Evolutionary conservation across 2,329 filamentous ascomycete species (phyloP), one percentile per base, ranked within the genome.

Genomic region (Neophaeococcomyces mojaviensis): DNA sequence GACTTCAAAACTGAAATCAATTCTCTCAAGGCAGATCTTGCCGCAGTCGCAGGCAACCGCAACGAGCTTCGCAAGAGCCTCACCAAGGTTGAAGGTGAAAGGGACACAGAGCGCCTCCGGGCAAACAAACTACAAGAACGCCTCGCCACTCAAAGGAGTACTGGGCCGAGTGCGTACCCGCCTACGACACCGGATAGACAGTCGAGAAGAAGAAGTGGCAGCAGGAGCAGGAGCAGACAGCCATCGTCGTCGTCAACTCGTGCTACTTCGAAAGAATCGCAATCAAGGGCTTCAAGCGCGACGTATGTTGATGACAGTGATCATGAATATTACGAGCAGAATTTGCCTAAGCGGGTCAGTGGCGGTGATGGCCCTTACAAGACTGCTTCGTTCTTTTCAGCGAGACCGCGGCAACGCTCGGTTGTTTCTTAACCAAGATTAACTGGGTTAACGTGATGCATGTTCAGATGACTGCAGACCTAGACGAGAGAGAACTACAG

Each of bases 271-370:
- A 35, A 19, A 20, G 32, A 44, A 9, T 28, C 24, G 15, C 30
- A 19, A 16, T 44, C 41, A 2, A 15, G 41, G 30, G 20, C 31
- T 15, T 44, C 41, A n/a, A 44, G 41, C 33, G 35, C 41, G 18
- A 44, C 41, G 4, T 36, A 16, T 37, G 41, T 44, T 4, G 41
- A 37, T 24, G 41, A 34, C 18, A 44, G 41, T 18, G 41, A 44
- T 31, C 32, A 32, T 19, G 41, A 44, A 16, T 34, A 44, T 15
- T 44, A 44, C 18, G 33, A 34, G 4, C 15, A n/a, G 12, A 35
- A 32, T 9, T n/a, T 32, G 22, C 30, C 41, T 16, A 34, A n/a
- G 6, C 20, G 41, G 18, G 13, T 10, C 15, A 44, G 41, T 30
- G 30, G 24, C 9, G 33, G 24, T 16, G 7, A 28, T 10, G 24